Evolutionary conservation across 305 asterid genomes (phyloP).

Genomic region (Solanum hybrid): DNA sequence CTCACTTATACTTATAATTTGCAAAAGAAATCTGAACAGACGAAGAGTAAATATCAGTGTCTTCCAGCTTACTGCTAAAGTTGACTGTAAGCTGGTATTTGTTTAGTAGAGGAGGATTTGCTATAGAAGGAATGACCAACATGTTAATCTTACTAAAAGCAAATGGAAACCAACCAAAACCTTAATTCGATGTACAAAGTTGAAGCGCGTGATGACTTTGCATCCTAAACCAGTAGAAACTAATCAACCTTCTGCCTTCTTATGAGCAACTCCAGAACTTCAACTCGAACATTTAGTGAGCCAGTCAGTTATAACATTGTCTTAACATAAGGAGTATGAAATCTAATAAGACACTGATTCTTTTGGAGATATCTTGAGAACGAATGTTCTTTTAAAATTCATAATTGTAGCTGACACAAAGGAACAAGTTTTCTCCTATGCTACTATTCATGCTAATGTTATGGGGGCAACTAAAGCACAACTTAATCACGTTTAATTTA

Average conservation of each 20-base stretch:
- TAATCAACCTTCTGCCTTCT: neutral
- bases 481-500: neutral
- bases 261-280: neutral
- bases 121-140: neutral
- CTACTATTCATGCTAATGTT: neutral
- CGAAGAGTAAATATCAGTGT: neutral
- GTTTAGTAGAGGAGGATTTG: neutral
- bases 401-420: neutral
- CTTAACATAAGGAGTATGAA: neutral
- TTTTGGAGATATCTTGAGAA: neutral
- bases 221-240: neutral
- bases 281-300: neutral
- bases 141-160: neutral
- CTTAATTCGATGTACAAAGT: neutral
- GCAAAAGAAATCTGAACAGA: neutral
- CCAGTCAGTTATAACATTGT: neutral
- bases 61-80: neutral
- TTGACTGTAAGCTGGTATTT: neutral
- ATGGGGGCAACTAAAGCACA: neutral
- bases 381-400: neutral
- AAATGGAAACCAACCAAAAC: neutral
- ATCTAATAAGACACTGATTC: neutral
- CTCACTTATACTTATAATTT: neutral
- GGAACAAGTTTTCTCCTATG: neutral
- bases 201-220: neutral